Conservation (phyloP, 2,329 filamentous ascomycete species). For the Exophiala calicioides region DNA sequence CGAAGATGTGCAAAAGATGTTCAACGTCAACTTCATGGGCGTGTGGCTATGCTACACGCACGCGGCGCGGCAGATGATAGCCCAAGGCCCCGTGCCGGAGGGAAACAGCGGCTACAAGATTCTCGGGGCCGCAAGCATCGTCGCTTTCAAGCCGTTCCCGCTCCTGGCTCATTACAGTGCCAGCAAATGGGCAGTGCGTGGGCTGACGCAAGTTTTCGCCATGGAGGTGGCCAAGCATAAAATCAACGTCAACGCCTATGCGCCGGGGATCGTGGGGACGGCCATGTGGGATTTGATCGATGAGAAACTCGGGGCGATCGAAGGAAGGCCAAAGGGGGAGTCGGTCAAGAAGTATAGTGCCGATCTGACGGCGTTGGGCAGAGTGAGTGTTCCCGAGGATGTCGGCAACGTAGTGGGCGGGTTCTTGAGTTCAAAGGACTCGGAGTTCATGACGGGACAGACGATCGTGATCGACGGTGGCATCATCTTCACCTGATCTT, state of each 20-base stretch:
- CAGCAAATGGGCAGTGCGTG: constrained; percentile 67
- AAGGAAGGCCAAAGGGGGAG: constrained; percentile 54
- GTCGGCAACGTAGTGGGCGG: constrained; percentile 61
- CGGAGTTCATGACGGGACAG: constrained; percentile 66
- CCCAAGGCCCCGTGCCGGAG: constrained; percentile 53
- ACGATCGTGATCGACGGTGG: constrained; percentile 64
- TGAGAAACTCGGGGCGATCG: constrained; percentile 56
- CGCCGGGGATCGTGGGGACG: constrained; percentile 67
- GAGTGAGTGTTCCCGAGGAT: constrained; percentile 63
- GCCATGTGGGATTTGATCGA: constrained; percentile 71
- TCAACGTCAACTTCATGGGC: constrained; percentile 64
- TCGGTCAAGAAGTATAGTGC: constrained; percentile 57
- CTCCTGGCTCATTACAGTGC: constrained; percentile 64
- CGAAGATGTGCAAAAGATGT: constrained; percentile 60
- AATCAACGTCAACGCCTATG: constrained; percentile 68
- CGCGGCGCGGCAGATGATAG: constrained; percentile 66
- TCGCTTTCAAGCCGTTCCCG: constrained; percentile 57
- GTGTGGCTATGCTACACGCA: constrained; percentile 65
- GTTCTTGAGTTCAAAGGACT: constrained; percentile 61
- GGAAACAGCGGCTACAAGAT: constrained; percentile 47
- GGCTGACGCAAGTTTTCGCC: constrained; percentile 65
- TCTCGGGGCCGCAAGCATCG: constrained; percentile 57
- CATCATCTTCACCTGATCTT: constrained; percentile 46
- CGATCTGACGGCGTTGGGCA: constrained; percentile 58
- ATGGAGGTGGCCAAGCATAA: constrained; percentile 65